Evolutionary conservation across 2,329 filamentous ascomycete species (phyloP), one percentile per base, ranked within the genome.

Genomic region (Pyricularia grisea): DNA sequence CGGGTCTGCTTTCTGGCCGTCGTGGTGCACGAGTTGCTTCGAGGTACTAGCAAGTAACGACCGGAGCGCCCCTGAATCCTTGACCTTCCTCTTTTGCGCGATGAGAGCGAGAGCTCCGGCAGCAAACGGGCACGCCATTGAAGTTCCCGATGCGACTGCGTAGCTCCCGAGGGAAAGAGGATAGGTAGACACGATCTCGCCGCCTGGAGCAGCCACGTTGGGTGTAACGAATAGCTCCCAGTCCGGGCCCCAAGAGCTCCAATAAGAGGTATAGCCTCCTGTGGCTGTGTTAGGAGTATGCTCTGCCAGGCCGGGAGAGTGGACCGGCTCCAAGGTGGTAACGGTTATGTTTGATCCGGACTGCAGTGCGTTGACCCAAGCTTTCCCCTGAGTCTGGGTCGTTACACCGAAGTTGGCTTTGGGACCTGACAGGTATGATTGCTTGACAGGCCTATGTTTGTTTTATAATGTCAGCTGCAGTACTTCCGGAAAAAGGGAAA

Each of bases 121-220:
- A 11, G 82, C 76, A 68, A 81, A 82, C 2, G 82, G 82, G n/a
- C 77, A 78, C 6, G 82, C 80, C 83, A 85, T 84, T 4, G 80
- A 82, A 1, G 83, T 85, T 31, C 83, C 83, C 50, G 77, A 81
- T 27, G 82, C 75, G 1, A 84, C 77, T 17, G 79, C 11, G 74
- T 67, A 67, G 12, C 78, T 78, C 42, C 74, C 76, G 3, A 73
- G 74, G 58, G 78, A 73, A 11, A 69, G 65, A 20, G 80, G 80
- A 69, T 79, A 84, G 2, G 82, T 83, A 27, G 80, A 81, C 67
- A 81, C 77, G 69, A 85, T 84, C 55, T 78, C 76, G 65, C 79
- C 78, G 61, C 81, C 81, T 4, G 81, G 80, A 0, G 80, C 77
- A 10, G 78, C 79, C 64, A 83, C 72, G 64, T 83, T 78, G 7